phyloP scores from a whole-genome alignment of 176 grass and related monocot species.

The Bromus sterilis region DNA sequence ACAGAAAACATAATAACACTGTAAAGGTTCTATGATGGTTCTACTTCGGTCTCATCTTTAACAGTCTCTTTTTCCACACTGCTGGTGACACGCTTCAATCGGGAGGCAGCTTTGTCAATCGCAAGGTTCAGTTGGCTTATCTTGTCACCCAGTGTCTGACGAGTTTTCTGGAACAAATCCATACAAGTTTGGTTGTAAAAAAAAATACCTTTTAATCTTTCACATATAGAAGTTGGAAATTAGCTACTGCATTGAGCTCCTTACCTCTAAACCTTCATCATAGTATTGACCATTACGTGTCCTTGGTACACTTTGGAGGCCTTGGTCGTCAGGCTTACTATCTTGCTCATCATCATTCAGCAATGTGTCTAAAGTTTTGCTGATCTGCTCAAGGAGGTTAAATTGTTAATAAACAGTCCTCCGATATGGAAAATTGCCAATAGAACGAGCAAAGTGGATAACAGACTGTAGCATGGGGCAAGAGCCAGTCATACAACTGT shows the following conservation, averaged over 20 bases:
- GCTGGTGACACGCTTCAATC: constrained; percentile 39
- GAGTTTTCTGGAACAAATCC: constrained; percentile 45
- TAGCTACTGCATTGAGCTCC: neutral
- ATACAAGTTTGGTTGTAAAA: constrained; percentile 4
- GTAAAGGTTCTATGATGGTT: constrained; percentile 34
- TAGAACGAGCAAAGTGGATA: neutral
- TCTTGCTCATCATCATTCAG: constrained; percentile 46
- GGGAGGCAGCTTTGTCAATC: constrained; percentile 52
- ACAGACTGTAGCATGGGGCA: neutral
- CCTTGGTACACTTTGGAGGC: constrained; percentile 10
- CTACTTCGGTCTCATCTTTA: constrained; percentile 45
- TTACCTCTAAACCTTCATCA: constrained; percentile 60
- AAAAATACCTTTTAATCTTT: neutral
- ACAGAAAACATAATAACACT: neutral
- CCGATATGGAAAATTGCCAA: neutral
- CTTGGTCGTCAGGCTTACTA: constrained; percentile 35
- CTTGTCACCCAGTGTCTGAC: constrained; percentile 62
- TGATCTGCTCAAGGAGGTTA: constrained; percentile 42
- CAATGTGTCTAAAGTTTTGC: constrained; percentile 44
- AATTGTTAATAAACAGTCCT: neutral
- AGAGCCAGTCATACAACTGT: neutral
- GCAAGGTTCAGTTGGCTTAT: constrained; percentile 56
- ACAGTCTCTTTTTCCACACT: constrained; percentile 31
- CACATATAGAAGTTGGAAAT: neutral
- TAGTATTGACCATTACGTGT: constrained; percentile 27